phyloP scores from a whole-genome alignment of 1,284 basidiomycete species.

The Porogramme epimiltina region DNA sequence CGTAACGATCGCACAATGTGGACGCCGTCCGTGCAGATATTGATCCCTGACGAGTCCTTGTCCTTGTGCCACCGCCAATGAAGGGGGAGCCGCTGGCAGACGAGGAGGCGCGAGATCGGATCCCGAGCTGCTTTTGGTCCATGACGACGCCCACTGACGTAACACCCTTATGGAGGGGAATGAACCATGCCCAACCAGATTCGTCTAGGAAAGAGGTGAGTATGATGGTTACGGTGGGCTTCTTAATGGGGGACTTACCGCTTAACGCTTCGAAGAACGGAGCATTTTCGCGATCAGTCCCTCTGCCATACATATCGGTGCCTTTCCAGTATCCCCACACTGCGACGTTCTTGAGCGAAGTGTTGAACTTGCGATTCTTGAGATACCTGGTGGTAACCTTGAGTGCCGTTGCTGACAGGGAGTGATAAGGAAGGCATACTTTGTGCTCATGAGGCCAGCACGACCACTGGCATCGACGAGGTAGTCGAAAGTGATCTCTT shows the following conservation, averaged over 20 bases:
- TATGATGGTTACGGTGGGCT: slow-evolving; percentile 5
- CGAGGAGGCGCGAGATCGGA: slow-evolving; percentile 32
- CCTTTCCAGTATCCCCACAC: slow-evolving; percentile 77
- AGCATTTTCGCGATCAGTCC: slow-evolving; percentile 57
- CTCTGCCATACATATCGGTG: slow-evolving; percentile 54
- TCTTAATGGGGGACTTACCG: slow-evolving; percentile 39
- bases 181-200: slow-evolving; percentile 80
- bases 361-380: slow-evolving; percentile 68
- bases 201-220: slow-evolving; percentile 48
- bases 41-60: slow-evolving; percentile 17
- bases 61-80: neutral
- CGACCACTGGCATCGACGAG: slow-evolving; percentile 74
- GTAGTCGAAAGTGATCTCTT: slow-evolving; percentile 59
- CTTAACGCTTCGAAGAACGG: slow-evolving; percentile 67
- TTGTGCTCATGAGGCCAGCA: slow-evolving; percentile 62
- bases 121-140: slow-evolving; percentile 50
- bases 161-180: slow-evolving; percentile 68
- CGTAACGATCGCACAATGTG: slow-evolving; percentile 42
- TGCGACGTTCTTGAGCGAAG: slow-evolving; percentile 70
- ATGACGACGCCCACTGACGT: slow-evolving; percentile 75
- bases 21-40: slow-evolving; percentile 27
- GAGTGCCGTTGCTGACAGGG: neutral
- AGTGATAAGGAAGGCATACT: slow-evolving; percentile 12
- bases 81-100: slow-evolving; percentile 22
- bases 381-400: slow-evolving; percentile 45